Base-by-base conservation (phyloP, 345 rosid species). In the Arabidopsis suecica region DNA sequence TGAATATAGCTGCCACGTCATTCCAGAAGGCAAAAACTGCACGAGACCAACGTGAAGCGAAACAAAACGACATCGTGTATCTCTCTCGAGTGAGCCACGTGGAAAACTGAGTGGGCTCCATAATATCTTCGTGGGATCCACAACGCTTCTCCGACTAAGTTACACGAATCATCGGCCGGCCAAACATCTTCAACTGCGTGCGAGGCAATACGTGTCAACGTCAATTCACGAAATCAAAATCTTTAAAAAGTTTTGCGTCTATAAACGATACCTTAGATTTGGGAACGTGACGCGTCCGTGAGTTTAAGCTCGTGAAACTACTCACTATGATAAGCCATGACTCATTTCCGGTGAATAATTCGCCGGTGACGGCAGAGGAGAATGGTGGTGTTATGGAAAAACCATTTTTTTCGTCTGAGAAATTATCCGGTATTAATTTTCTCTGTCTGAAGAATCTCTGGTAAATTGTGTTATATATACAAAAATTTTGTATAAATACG, bases 281-380 rank as follows among this genome's bases (percentile, higher is more conserved):
- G 41, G 55, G 10, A 30, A 30, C 55, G 55, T 64, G 69, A 2
- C 5, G 38, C 9, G 20, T 65, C 69, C 2, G 5, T 47, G 3
- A 5, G 40, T 42, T 28, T 3, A 63, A 61, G 33, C 33, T 30
- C 38, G n/a, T 32, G 55, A 32, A 9, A 1, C n/a, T 11, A 1
- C 28, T 23, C 9, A 16, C 25, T 47, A 47, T 61, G 66, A 32
- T 61, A 13, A 34, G 37, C 25, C 3, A 33, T 23, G 23, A 57
- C 55, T 51, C 45, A 1, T 2, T 7, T n/a, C 58, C 65, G 72
- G 32, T 57, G 44, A 23, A 20, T 37, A 30, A 25, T 50, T 38
- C 44, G 10, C 66, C 33, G 72, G 50, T 45, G 65, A 74, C 32
- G 61, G 53, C 55, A 48, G 47, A 50, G 63, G 70, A 69, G 32